A percentile compares a stretch with the other conserved stretches of the same genome.
Evolutionary conservation across 495 filamentous ascomycete species (phyloP).

Genomic region (Penicillium pulvis): DNA sequence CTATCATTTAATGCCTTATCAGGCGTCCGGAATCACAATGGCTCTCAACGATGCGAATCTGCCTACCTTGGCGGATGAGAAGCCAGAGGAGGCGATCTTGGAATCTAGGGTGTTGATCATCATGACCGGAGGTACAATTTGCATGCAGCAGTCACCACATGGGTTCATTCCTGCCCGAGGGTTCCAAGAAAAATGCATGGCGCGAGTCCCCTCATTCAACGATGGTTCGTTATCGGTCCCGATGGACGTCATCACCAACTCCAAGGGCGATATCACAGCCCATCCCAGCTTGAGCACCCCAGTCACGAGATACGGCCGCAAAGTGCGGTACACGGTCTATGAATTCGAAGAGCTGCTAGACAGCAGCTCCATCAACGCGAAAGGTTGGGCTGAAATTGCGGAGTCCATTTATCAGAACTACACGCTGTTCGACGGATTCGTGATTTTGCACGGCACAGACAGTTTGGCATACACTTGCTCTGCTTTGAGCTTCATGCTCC

Average conservation of each 20-base stretch:
- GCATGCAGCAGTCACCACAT: conserved; percentile 75
- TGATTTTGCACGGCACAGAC: conserved; percentile 96
- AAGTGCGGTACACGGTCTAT: conserved; percentile 81
- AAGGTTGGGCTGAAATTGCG: conserved; percentile 89
- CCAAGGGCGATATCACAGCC: conserved; percentile 40
- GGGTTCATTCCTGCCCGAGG: conserved; percentile 73
- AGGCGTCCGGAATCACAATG: conserved; percentile 24
- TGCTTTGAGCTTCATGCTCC: conserved; percentile 92
- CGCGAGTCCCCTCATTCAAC: conserved; percentile 85
- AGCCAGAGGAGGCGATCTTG: conserved; percentile 29
- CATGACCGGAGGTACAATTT: conserved; percentile 96
- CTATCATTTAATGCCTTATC: neutral
- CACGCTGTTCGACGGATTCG: conserved; percentile 88
- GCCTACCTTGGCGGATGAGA: conserved; percentile 27
- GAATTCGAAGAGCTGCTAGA: conserved; percentile 90
- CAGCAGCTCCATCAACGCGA: conserved; percentile 86
- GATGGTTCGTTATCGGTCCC: conserved; percentile 65
- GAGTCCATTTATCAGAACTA: conserved; percentile 73
- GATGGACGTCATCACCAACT: conserved; percentile 57
- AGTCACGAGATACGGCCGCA: conserved; percentile 74
- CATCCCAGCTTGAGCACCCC: conserved; percentile 75
- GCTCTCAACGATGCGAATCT: conserved; percentile 21
- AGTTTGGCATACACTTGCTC: conserved; percentile 90
- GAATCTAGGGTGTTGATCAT: conserved; percentile 87
- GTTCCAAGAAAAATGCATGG: conserved; percentile 83